Base-by-base conservation (phyloP, 495 filamentous ascomycete genomes). In the Apiosordaria backusii region DNA sequence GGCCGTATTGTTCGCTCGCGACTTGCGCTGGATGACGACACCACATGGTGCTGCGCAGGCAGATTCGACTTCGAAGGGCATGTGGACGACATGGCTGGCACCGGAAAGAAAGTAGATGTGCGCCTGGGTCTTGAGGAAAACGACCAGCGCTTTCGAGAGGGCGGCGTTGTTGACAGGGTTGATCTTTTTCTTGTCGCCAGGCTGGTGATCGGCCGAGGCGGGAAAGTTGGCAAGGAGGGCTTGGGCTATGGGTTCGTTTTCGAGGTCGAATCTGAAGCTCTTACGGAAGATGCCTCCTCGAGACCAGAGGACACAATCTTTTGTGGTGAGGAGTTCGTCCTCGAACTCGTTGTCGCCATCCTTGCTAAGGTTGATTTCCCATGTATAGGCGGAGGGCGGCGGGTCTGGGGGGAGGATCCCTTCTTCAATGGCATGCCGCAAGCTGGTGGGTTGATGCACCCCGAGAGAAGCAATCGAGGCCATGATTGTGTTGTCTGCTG, bases 31-130 rank as follows among this genome's bases (percentile, higher is more conserved):
- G 64, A 99, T 86, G 21, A 99, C 82, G 29, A 97, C 79, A 10
- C 95, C 95, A 21, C 85, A 81, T 5, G 92, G 88, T 21, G 92
- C 89, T 16, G 93, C 88, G 77, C 93, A 91, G 10, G 91, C 92
- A 59, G 85, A 87, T 71, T 97, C 92, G 45, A 97, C 89, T 76
- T 97, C 92, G 71, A 99, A 98, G 16, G 95, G 93, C 65, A 99
- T 84, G 75, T 96, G 90, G 64, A 98, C 86, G 64, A 96, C 86
- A 84, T 98, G 92, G 76, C 87, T 96, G 24, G 90, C 86, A 4
- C 93, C 93, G 19, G 89, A 83, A n/a, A 97, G 85, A 74, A 94
- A 96, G 81, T 90, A 96, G 70, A 98, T 86, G 72, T 97, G 95
- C 24, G 92, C 93, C 72, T 97, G 94, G 4, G 91, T 90, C 75